Conservation (phyloP, 176 grass and related monocot species). For the Musa beccarii region DNA sequence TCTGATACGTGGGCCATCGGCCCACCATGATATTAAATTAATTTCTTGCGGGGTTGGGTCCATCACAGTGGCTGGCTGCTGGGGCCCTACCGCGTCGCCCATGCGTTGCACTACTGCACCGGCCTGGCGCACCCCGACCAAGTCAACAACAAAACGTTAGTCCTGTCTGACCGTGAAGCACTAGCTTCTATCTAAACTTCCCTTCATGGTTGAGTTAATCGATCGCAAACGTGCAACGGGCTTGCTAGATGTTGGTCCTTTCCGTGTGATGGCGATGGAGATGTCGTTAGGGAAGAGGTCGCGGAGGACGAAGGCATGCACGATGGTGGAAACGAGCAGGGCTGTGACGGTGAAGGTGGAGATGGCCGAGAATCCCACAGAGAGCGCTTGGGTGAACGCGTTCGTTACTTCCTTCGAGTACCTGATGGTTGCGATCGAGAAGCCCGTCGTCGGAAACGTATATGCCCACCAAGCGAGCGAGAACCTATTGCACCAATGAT, state of each 20-base stretch:
- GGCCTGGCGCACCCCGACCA: not conserved
- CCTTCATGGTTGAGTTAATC: constrained; percentile 12
- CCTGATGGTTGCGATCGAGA: constrained; percentile 61
- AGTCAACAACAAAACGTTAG: not conserved
- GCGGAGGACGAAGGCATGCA: constrained; percentile 71
- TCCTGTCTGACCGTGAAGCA: too few species aligned
- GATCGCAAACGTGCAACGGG: constrained; percentile 61
- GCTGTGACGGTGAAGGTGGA: constrained; percentile 62
- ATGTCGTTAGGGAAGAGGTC: constrained; percentile 96
- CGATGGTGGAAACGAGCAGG: constrained; percentile 59
- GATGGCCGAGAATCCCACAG: constrained; percentile 61
- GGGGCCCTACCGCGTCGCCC: not conserved
- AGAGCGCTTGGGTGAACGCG: constrained; percentile 47
- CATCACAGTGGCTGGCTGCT: not conserved
- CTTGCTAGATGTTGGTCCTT: constrained; percentile 69
- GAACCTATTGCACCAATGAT: constrained; percentile 29
- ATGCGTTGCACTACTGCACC: not conserved
- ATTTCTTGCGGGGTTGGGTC: constrained; percentile 18
- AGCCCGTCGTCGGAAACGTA: constrained; percentile 87
- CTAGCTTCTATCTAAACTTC: too few species aligned
- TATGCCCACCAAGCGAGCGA: constrained; percentile 99
- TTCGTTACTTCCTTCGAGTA: constrained; percentile 68
- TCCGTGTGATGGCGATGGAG: constrained; percentile 77
- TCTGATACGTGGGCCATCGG: constrained; percentile 46
- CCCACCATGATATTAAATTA: constrained; percentile 60